Evolutionary conservation across 352 stramenopile species (phyloP).

Genomic region (Phytophthora pistaciae): DNA sequence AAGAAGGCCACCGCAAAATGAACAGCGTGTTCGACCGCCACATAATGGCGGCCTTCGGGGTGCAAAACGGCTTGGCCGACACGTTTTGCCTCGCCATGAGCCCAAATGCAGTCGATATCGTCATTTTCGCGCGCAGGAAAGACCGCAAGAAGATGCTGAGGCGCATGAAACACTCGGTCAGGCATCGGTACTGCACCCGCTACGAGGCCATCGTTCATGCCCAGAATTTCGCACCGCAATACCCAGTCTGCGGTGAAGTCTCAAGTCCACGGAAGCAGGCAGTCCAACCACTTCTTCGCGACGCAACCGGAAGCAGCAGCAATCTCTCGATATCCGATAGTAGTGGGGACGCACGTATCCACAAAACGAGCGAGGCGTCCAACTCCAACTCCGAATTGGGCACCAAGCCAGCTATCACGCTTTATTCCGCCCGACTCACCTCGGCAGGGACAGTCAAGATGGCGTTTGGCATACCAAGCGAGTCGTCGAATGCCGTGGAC

Average conservation of each 20-base stretch:
- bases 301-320: slow-evolving; percentile 28
- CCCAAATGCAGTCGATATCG: slow-evolving; percentile 34
- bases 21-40: slow-evolving; percentile 39
- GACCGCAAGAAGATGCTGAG: slow-evolving; percentile 34
- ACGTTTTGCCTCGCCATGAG: slow-evolving; percentile 27
- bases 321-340: neutral
- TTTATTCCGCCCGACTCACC: slow-evolving; percentile 20
- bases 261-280: slow-evolving; percentile 2
- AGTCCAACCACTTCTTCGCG: slow-evolving; percentile 20
- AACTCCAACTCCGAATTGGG: neutral
- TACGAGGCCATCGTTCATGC: slow-evolving; percentile 25
- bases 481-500: slow-evolving; percentile 23
- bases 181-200: slow-evolving; percentile 21
- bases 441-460: slow-evolving; percentile 26
- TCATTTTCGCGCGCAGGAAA: slow-evolving; percentile 37
- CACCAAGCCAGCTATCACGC: slow-evolving; percentile 9
- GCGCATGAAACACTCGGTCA: slow-evolving; percentile 25
- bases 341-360: neutral
- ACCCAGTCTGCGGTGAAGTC: slow-evolving; percentile 2
- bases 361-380: neutral
- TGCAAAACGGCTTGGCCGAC: slow-evolving; percentile 33
- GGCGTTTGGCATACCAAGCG: slow-evolving; percentile 20
- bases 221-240: slow-evolving; percentile 15
- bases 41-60: slow-evolving; percentile 35
- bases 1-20: slow-evolving; percentile 42